Conservation (phyloP, 1,284 basidiomycete species). For the Heterobasidion irregulare region DNA sequence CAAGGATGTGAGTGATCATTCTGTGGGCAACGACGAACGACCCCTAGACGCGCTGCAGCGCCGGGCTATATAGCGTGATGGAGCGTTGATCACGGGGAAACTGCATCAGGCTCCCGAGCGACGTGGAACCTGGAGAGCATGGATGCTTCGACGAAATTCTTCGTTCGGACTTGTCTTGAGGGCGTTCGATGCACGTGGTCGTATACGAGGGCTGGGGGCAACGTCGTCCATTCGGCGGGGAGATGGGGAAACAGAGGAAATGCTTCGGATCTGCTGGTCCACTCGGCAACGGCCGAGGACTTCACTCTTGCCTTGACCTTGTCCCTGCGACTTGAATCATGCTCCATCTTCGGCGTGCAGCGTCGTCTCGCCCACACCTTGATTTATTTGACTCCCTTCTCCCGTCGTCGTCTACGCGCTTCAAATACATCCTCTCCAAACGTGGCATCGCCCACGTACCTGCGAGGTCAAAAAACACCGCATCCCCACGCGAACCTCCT, state of each 20-base stretch:
- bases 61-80: not conserved
- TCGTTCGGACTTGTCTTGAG: not conserved
- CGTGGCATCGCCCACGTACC: too few relatives aligned
- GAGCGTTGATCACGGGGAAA: not conserved
- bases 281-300: not conserved
- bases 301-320: not conserved
- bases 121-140: too few relatives aligned
- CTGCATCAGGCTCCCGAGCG: too few relatives aligned
- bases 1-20: not conserved
- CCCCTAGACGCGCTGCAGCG: not conserved
- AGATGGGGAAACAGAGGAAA: slow-evolving; percentile 20
- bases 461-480: too few relatives aligned
- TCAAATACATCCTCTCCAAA: not conserved
- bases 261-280: slow-evolving; percentile 15
- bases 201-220: not conserved
- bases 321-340: not conserved
- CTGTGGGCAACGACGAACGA: not conserved
- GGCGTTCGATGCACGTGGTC: not conserved
- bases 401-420: not conserved
- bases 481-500: too few relatives aligned
- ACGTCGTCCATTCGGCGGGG: slow-evolving; percentile 6
- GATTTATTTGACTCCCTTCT: not conserved
- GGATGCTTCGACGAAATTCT: not conserved
- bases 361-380: not conserved
- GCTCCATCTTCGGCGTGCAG: not conserved